Base-by-base conservation (phyloP, 2,329 filamentous ascomycete genomes). In the Aaosphaeria pasadenensis region DNA sequence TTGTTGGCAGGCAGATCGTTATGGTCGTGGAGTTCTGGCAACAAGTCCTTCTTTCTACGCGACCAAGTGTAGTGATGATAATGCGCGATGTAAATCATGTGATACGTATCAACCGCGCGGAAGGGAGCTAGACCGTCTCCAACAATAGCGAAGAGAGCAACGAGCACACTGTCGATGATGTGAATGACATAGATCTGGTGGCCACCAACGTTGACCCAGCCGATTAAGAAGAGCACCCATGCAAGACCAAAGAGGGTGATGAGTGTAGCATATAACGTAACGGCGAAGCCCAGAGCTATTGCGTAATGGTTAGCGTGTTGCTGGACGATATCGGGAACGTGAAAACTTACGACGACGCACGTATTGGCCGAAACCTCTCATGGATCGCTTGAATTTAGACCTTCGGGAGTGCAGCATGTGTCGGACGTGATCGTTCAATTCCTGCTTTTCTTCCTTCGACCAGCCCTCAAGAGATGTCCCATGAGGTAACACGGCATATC, bases 191-290 rank as follows among this genome's bases (percentile, higher is more conserved):
- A 92, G 4, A 82, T 73, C 64, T 92, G 87, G 58, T 79, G 77
- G 30, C 83, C 81, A 17, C 87, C 88, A 17, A 92, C 86, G 54
- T 90, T 91, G 63, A 94, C 89, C 89, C 89, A 95, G 42, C 82
- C 88, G 64, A 95, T 95, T 46, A 95, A 75, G 71, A 92, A 94
- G n/a, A 95, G 79, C 1, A 95, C 89, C 90, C 89, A 95, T 0
- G 88, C 88, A 9, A 92, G 77, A 61, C 89, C 89, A 58, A 95
- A 95, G 0, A 91, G 76, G 0, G 89, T 94, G 58, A 95, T 91
- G 17, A 92, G 76, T 1, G 81, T 85, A 6, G 89, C 89, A 67
- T 95, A 95, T 4, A 95, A 72, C 0, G 89, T 94, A 49, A 95
- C 87, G 46, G 91, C 79, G 63, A 94, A 89, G 1, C 90, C 90